These are phyloP conservation scores for Colletotrichum neosansevieriae DNA, from an alignment of 2,329 filamentous ascomycete species.

Conservation along the genomic window DNA sequence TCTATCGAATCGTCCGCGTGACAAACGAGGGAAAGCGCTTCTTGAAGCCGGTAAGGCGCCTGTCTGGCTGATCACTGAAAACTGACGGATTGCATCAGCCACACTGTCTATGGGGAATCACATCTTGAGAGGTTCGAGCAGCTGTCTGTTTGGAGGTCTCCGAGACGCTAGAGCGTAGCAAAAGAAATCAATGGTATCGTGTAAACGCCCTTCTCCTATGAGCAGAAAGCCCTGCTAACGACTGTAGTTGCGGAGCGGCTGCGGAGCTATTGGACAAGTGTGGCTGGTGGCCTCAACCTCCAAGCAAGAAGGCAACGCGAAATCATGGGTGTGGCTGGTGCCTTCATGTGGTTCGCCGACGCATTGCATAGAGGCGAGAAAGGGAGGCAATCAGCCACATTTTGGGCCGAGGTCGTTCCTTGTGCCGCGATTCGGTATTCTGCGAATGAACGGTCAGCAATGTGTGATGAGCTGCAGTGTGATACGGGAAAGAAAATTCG, in stretches of 20 bases:
- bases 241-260: neutral
- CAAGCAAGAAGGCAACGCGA: conserved; percentile 1
- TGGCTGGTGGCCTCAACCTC: conserved; percentile 25
- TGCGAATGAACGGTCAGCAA: conserved; percentile 5
- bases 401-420: conserved; percentile 4
- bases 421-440: conserved; percentile 12
- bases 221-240: neutral
- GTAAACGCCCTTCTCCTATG: neutral
- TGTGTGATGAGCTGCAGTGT: conserved; percentile 18
- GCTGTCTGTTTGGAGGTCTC: neutral
- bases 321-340: conserved; percentile 29
- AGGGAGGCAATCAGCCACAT: conserved; percentile 27
- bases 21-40: conserved; percentile 2
- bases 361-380: conserved; percentile 12
- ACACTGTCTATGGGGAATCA: conserved; percentile 12
- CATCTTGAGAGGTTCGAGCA: neutral
- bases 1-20: conserved; percentile 9
- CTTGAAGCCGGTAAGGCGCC: neutral
- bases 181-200: conserved; percentile 4
- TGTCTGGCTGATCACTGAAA: neutral
- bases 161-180: conserved; percentile 5
- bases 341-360: conserved; percentile 13
- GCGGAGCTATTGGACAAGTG: conserved; percentile 17
- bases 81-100: conserved; percentile 27
- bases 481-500: conserved; percentile 9